A percentile compares a stretch with the other conserved stretches of the same genome.
phyloP scores from a whole-genome alignment of 768 basidiomycete genomes.

The Mycena latifolia region DNA sequence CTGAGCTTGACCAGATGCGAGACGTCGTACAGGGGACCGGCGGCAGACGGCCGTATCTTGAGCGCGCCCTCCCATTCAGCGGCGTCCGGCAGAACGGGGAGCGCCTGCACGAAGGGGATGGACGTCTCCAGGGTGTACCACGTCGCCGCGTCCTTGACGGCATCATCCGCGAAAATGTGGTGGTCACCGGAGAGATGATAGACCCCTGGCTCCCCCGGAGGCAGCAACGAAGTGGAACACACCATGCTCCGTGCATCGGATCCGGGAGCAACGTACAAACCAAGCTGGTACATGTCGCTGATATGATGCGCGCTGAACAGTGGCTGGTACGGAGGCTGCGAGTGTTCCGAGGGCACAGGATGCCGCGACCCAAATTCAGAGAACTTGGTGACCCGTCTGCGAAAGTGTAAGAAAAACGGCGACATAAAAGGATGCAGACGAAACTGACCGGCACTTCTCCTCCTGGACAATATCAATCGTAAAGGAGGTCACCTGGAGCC shows the following conservation, averaged over 20 bases:
- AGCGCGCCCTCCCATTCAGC: slow-evolving; percentile 55
- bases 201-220: slow-evolving; percentile 56
- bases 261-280: slow-evolving; percentile 47
- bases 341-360: slow-evolving; percentile 66
- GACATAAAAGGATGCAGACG: background rate
- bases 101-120: slow-evolving; percentile 59
- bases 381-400: slow-evolving; percentile 48
- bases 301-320: slow-evolving; percentile 70
- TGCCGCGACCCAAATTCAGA: slow-evolving; percentile 53
- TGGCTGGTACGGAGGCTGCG: slow-evolving; percentile 74
- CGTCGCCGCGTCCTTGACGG: slow-evolving; percentile 46
- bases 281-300: slow-evolving; percentile 63
- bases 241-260: slow-evolving; percentile 40
- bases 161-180: slow-evolving; percentile 60
- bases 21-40: slow-evolving; percentile 67
- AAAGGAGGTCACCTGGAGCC: slow-evolving; percentile 69
- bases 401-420: slow-evolving; percentile 9
- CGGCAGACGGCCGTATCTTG: slow-evolving; percentile 58
- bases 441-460: slow-evolving; percentile 74
- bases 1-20: slow-evolving; percentile 33
- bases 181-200: slow-evolving; percentile 64
- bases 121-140: slow-evolving; percentile 73
- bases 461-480: slow-evolving; percentile 69
- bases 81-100: slow-evolving; percentile 37
- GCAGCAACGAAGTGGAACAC: slow-evolving; percentile 64